Evolutionary conservation across 2,329 filamentous ascomycete species (phyloP).

Genomic region (Talaromyces sp.): DNA sequence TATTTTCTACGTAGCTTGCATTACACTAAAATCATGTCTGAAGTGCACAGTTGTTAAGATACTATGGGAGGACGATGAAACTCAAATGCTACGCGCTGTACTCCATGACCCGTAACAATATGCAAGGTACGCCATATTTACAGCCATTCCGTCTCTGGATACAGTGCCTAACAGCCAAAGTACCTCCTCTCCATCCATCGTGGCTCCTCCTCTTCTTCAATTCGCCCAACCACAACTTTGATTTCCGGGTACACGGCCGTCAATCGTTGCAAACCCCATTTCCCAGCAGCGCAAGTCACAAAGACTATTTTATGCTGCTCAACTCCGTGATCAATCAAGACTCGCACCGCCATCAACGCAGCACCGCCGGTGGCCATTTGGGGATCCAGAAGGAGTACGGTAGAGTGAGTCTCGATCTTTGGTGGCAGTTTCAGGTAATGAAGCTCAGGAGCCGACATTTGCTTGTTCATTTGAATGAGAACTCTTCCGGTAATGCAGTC

Average conservation of each 20-base stretch:
- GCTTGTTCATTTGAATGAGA: slow-evolving; percentile 82
- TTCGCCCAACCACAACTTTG: slow-evolving; percentile 77
- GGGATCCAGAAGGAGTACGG: slow-evolving; percentile 82
- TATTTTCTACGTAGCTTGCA: not conserved
- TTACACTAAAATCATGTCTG: not conserved
- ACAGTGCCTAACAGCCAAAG: slow-evolving; percentile 66
- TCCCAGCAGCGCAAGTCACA: slow-evolving; percentile 86
- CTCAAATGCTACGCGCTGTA: not conserved
- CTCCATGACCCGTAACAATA: not conserved
- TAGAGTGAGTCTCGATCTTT: slow-evolving; percentile 70
- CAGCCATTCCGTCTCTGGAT: not conserved
- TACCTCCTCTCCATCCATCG: slow-evolving; percentile 90
- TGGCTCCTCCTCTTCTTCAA: slow-evolving; percentile 77
- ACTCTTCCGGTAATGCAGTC: slow-evolving; percentile 87
- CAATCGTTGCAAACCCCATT: slow-evolving; percentile 76
- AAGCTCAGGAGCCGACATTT: slow-evolving; percentile 85
- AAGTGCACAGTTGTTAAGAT: not conserved
- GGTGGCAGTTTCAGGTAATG: slow-evolving; percentile 81
- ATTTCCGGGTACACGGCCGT: slow-evolving; percentile 86
- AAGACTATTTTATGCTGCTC: slow-evolving; percentile 80
- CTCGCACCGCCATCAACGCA: slow-evolving; percentile 88
- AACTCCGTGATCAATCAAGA: slow-evolving; percentile 93
- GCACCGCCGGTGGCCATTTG: slow-evolving; percentile 92
- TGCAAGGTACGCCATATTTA: not conserved
- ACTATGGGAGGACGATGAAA: not conserved